Conservation (phyloP, 495 filamentous ascomycete species). For the Penicillium lividum region DNA sequence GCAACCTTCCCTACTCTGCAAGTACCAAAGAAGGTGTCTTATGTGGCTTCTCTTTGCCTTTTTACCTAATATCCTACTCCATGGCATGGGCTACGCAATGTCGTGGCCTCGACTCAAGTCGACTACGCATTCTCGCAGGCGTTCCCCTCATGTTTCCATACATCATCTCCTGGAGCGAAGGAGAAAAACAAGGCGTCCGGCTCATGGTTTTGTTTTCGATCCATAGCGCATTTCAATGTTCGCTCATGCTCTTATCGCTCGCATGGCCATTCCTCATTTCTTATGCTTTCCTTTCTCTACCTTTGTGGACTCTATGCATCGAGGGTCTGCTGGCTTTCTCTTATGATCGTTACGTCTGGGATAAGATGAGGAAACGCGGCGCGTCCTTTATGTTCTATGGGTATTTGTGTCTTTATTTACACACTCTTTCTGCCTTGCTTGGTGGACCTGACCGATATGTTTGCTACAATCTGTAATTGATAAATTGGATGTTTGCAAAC, state of each 20-base stretch:
- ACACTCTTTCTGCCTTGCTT: constrained; percentile 12
- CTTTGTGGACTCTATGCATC: not conserved
- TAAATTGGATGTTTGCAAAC: constrained; percentile 25
- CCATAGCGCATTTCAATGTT: constrained; percentile 1
- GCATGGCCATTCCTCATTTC: constrained; percentile 5
- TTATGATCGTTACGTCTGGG: constrained; percentile 4
- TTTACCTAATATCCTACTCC: constrained; percentile 17
- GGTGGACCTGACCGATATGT: constrained; percentile 23
- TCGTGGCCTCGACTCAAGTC: constrained; percentile 16
- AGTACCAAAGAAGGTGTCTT: constrained; percentile 23
- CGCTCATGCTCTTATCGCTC: constrained; percentile 6
- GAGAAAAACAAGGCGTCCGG: constrained; percentile 16
- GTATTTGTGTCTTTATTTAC: constrained; percentile 7
- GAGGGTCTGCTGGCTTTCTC: not conserved
- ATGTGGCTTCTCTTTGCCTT: constrained; percentile 13
- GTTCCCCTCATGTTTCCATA: constrained; percentile 9
- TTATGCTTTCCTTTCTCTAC: not conserved
- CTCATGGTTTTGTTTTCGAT: constrained; percentile 14
- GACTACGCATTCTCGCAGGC: constrained; percentile 18
- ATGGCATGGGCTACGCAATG: constrained; percentile 26
- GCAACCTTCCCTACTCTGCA: constrained; percentile 20
- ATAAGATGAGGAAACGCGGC: constrained; percentile 6
- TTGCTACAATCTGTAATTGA: constrained; percentile 31
- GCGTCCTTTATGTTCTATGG: not conserved
- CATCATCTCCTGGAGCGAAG: constrained; percentile 3